A percentile compares a stretch with the other conserved stretches of the same genome.
Conservation (phyloP, 176 grass and related monocot genomes). For the Ampelocalamus luodianensis region DNA sequence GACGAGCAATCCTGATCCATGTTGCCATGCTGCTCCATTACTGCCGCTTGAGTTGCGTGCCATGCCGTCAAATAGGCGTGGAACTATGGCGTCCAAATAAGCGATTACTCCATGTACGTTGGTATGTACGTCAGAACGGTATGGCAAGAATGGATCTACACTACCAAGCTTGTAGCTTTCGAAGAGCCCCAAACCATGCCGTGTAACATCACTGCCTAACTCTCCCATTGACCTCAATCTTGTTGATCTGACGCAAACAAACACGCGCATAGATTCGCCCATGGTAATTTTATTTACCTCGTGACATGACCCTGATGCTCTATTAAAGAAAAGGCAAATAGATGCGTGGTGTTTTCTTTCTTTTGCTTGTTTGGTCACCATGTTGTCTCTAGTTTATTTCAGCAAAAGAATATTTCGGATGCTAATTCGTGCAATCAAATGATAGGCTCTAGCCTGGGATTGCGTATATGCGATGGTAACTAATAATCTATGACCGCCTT, state of each 20-base stretch:
- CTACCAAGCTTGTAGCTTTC: slow-evolving; percentile 36
- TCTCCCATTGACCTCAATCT: slow-evolving; percentile 19
- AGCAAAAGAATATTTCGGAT: neutral
- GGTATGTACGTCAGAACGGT: neutral
- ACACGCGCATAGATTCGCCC: slow-evolving; percentile 12
- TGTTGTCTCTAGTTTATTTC: neutral
- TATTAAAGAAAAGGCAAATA: neutral
- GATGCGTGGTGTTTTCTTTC: neutral
- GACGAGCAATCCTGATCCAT: slow-evolving; percentile 13
- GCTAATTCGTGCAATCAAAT: slow-evolving; percentile 14
- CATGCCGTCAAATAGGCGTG: neutral
- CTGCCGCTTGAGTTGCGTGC: slow-evolving; percentile 41
- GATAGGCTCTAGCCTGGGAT: slow-evolving; percentile 10
- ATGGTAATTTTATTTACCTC: neutral
- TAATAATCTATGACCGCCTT: slow-evolving; percentile 31
- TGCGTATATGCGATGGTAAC: slow-evolving; percentile 42
- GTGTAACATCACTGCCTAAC: slow-evolving; percentile 32
- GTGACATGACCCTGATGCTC: neutral
- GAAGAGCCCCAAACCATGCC: neutral
- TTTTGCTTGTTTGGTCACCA: neutral
- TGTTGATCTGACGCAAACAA: slow-evolving; percentile 18
- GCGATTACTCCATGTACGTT: neutral
- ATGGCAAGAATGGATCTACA: neutral
- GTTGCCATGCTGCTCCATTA: neutral
- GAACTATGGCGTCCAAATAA: neutral